Percentiles rank a stretch among this genome's conserved stretches.
These are phyloP conservation scores for Alternaria dauci DNA, from an alignment of 2,329 filamentous ascomycete species.

Conservation along the genomic window DNA sequence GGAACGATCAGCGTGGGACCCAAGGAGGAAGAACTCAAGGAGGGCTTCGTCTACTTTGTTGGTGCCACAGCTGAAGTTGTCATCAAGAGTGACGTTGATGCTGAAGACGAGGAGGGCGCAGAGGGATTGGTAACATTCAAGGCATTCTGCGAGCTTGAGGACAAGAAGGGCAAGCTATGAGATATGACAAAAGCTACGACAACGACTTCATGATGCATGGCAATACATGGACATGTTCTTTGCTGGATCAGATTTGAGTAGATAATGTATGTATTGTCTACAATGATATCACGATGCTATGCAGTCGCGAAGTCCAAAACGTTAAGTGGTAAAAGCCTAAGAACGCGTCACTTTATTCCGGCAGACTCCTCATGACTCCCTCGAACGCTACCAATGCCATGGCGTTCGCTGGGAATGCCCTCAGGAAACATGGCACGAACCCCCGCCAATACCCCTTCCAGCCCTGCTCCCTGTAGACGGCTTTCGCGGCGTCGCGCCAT, in stretches of 20 bases:
- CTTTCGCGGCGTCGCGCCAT: conserved; percentile 81
- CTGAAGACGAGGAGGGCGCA: conserved; percentile 29
- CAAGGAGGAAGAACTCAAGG: conserved; percentile 73
- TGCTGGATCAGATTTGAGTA: not conserved
- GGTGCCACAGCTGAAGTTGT: conserved; percentile 86
- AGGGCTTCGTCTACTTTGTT: conserved; percentile 67
- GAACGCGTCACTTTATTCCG: conserved; percentile 29
- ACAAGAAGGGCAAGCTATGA: conserved; percentile 43
- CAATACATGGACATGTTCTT: not conserved
- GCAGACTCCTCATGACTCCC: conserved; percentile 75
- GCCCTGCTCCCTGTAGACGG: conserved; percentile 79
- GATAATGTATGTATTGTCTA: not conserved
- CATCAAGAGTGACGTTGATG: conserved; percentile 70
- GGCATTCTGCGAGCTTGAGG: conserved; percentile 83
- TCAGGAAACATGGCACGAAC: conserved; percentile 89
- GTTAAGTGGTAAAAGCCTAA: not conserved
- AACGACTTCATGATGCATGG: not conserved
- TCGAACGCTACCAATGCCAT: conserved; percentile 94
- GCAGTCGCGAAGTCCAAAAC: not conserved
- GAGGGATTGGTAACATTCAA: conserved; percentile 88
- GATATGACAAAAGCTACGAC: not conserved
- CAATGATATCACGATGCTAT: conserved; percentile 4
- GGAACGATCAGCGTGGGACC: conserved; percentile 87
- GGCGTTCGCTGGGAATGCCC: conserved; percentile 95
- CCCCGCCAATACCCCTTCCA: conserved; percentile 87